These are phyloP conservation scores for Backusella luteola DNA, from an alignment of 192 early-diverging fungal species.

Conservation along the genomic window DNA sequence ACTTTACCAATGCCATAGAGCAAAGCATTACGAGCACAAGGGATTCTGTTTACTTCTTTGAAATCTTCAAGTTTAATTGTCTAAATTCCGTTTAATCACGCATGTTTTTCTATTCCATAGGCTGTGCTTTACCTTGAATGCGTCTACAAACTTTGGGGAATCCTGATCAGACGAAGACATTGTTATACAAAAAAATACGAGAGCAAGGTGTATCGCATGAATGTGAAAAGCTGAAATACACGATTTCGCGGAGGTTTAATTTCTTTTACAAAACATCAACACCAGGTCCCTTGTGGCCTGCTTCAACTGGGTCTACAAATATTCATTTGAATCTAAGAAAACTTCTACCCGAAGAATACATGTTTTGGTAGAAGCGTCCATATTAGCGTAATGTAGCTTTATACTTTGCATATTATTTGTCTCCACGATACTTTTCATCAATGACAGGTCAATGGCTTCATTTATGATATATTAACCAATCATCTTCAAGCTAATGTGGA, in stretches of 20 bases:
- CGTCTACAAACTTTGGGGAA: conserved; percentile 16
- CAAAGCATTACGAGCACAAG: conserved; percentile 43
- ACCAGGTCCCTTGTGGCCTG: not conserved
- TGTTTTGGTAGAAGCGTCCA: not conserved
- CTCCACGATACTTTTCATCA: not conserved
- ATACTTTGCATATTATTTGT: not conserved
- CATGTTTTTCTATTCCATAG: not conserved
- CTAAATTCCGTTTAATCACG: conserved; percentile 11
- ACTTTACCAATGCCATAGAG: conserved; percentile 43
- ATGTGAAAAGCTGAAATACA: not conserved
- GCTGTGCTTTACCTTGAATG: conserved; percentile 11
- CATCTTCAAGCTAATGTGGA: not conserved
- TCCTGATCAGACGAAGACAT: conserved; percentile 20
- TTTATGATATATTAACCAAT: not conserved
- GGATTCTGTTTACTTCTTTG: conserved; percentile 39
- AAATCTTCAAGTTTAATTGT: conserved; percentile 41
- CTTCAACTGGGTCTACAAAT: not conserved
- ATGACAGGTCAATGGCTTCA: not conserved
- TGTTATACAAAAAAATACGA: not conserved
- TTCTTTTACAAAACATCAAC: not conserved
- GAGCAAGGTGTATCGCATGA: conserved; percentile 2
- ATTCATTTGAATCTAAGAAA: not conserved
- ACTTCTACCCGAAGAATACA: not conserved
- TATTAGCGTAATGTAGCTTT: not conserved
- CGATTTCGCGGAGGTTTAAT: not conserved